These are phyloP conservation scores for Lepiota venenata DNA, from an alignment of 768 basidiomycete genomes.

Conservation along the genomic window DNA sequence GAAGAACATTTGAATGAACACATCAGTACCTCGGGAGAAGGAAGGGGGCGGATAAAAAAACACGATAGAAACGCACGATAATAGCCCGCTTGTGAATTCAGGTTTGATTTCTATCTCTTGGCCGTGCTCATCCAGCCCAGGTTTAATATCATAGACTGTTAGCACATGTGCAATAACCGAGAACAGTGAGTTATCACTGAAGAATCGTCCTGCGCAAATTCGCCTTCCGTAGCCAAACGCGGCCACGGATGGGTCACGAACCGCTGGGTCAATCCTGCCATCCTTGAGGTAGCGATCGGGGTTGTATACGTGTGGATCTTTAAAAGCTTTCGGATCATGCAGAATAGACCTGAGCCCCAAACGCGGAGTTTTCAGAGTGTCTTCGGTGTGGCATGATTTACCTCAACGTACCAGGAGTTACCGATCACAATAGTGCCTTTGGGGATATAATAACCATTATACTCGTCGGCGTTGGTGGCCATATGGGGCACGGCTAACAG, in stretches of 20 bases:
- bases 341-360: constrained; percentile 12
- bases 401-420: constrained; percentile 12
- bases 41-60: too few species aligned
- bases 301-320: constrained; percentile 10
- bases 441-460: constrained; percentile 16
- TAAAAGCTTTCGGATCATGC: constrained; percentile 13
- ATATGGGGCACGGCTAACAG: constrained; percentile 9
- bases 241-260: constrained; percentile 5
- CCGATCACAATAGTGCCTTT: constrained; percentile 15
- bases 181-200: constrained; percentile 15
- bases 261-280: constrained; percentile 1
- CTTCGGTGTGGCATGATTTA: too few species aligned
- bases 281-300: constrained; percentile 17
- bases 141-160: constrained; percentile 16
- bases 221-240: constrained; percentile 12
- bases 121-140: constrained; percentile 17
- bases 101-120: constrained; percentile 12
- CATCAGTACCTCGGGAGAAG: too few species aligned
- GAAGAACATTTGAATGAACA: too few species aligned
- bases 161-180: constrained; percentile 15
- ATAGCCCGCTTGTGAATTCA: constrained; percentile 5
- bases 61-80: constrained; percentile 4
- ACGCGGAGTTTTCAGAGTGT: neutral
- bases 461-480: constrained; percentile 13
- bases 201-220: constrained; percentile 19